A percentile compares a stretch with the other conserved stretches of the same genome.
Conservation (phyloP, 768 basidiomycete genomes). For the Psilocybe tampanensis region DNA sequence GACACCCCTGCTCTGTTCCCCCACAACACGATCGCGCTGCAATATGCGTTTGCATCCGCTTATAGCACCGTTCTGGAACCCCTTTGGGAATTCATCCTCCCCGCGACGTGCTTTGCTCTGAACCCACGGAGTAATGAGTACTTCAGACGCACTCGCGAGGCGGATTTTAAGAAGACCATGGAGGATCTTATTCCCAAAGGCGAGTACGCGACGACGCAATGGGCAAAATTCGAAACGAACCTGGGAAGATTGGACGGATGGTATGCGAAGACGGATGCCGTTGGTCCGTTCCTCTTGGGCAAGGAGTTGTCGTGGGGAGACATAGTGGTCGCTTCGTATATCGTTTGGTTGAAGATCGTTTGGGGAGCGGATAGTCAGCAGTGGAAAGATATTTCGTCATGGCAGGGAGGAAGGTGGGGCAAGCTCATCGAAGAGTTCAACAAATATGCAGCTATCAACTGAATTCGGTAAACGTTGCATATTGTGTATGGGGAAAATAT, state of each 20-base stretch:
- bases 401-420: conserved; percentile 20
- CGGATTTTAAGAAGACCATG: conserved; percentile 28
- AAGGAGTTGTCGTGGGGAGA: conserved; percentile 40
- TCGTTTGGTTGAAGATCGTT: conserved; percentile 14
- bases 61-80: neutral
- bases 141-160: conserved; percentile 38
- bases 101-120: neutral
- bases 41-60: conserved; percentile 6
- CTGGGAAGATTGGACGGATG: conserved; percentile 26
- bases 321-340: conserved; percentile 30
- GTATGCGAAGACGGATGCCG: conserved; percentile 25
- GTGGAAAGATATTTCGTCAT: conserved; percentile 16
- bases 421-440: conserved; percentile 11
- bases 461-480: neutral
- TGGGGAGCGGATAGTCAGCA: conserved; percentile 13
- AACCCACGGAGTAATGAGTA: conserved; percentile 15
- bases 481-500: too few relatives aligned
- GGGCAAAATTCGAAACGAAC: conserved; percentile 31
- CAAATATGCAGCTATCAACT: conserved; percentile 3
- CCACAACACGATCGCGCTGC: conserved; percentile 17
- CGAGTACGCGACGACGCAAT: conserved; percentile 30
- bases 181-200: conserved; percentile 34
- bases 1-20: conserved; percentile 28
- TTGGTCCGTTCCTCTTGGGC: conserved; percentile 34
- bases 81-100: conserved; percentile 8